Evolutionary conservation across 345 rosid species (phyloP), one percentile per base, ranked within the genome.

Genomic region (Viola odorata): DNA sequence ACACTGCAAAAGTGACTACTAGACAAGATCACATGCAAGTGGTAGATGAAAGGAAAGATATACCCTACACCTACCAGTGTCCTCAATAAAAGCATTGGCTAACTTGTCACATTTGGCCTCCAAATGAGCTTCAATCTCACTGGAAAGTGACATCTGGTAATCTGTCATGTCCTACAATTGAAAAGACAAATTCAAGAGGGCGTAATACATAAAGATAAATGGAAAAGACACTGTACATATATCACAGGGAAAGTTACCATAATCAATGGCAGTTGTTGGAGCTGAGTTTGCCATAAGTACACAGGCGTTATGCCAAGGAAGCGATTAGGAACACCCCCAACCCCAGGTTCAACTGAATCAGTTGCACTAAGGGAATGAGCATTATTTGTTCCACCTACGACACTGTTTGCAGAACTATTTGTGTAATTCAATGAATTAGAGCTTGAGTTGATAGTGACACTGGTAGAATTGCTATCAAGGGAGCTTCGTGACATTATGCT

Each of bases 251-350:
- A 13, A 54, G 54, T 13, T 80, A 94, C 99, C 95, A 86, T 75
- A 60, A 79, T 63, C 41, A 71, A 72, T 49, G 89, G 87, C 60
- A 73, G 53, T 57, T 81, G 80, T 59, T 84, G 99, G 63, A 83
- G 91, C 80, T 94, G 97, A 59, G 83, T 88, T 80, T 85, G 84
- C 81, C 95, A 86, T 56, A 94, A 73, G 78, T 90, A 90, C 55
- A 85, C 75, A 58, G 96, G 92, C 47, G 97, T 88, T 58, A 90
- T 80, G 61, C 99, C 97, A 59, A 94, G 89, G 75, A 85, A 94
- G 37, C 96, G 89, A 79, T 90, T 86, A 6, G 96, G 87, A 58
- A 85, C 91, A 71, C 97, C 99, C 70, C 99, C 97, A 65, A 88
- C 90, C 51, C 85, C 92, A 52, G 83, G 80, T 53, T 90, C 96